Evolutionary conservation across 108 stramenopile genomes (phyloP).

Genomic region (Cyclotella baltica): DNA sequence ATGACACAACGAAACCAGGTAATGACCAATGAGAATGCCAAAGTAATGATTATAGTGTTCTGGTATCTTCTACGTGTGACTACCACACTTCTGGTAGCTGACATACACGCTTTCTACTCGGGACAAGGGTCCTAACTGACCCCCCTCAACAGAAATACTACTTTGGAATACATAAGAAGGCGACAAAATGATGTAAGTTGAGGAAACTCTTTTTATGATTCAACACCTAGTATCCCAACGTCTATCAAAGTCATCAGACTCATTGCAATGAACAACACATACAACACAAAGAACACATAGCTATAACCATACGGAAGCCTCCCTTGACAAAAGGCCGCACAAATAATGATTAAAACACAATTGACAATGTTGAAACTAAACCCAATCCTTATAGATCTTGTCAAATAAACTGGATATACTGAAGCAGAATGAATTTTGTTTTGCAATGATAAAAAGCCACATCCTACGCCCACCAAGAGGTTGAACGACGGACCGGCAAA

Average conservation of each 20-base stretch:
- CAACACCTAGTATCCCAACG: too few species aligned
- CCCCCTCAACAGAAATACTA: too few species aligned
- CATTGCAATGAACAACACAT: constrained; percentile 28
- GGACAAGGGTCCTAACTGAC: too few species aligned
- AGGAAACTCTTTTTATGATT: too few species aligned
- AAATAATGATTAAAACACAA: constrained; percentile 56
- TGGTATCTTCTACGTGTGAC: too few species aligned
- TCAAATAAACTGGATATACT: constrained; percentile 57
- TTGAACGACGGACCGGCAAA: constrained; percentile 80
- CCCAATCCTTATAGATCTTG: constrained; percentile 63
- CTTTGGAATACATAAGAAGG: too few species aligned
- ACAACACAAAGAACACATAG: constrained; percentile 38
- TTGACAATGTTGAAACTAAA: constrained; percentile 78
- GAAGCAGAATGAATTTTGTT: constrained; percentile 19
- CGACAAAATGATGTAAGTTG: too few species aligned
- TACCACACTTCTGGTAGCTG: too few species aligned
- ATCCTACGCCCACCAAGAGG: constrained; percentile 67
- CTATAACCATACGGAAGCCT: constrained; percentile 44
- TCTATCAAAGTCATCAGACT: constrained; percentile 27
- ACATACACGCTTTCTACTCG: too few species aligned
- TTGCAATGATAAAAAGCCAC: constrained; percentile 42
- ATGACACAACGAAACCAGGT: too few species aligned
- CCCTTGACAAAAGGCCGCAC: constrained; percentile 52
- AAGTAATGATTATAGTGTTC: too few species aligned
- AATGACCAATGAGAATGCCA: too few species aligned